Evolutionary conservation across 2,329 filamentous ascomycete species (phyloP), one percentile per base, ranked within the genome.

Genomic region (Fusarium staphyleae): DNA sequence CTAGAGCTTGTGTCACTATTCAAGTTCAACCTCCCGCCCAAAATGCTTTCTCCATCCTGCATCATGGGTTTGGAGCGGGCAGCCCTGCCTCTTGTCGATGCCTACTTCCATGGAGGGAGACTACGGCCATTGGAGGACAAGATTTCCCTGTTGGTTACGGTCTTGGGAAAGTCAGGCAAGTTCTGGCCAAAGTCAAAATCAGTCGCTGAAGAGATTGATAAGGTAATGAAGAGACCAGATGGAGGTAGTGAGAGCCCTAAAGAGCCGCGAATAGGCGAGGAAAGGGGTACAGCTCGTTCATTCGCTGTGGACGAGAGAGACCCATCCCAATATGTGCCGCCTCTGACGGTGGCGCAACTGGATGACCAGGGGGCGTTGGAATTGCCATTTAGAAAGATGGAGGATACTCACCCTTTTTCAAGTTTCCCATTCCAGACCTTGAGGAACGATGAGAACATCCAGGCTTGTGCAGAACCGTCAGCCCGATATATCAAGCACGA

Each of bases 1-100:
- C 36, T 67, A 4, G 52, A 45, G 2, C 39, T 67, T 3, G 34
- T 65, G 11, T 40, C 49, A 13, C 50, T 67, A 8, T 61, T 67
- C 39, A 59, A 54, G 5, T 37, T 41, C 8, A 40, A 43, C 7
- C 29, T 66, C 7, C 36, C 42, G 4, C 50, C 65, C 10, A 49
- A 63, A 28, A 66, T 65, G 10, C 19, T 63, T 16, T 67, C 65
- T 8, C 65, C 65, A 2, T 57, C 65, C 1, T 67, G 63, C 15
- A 49, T 65, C 6, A 35, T 54, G n/a, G 55, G 62, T 4, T 40
- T 67, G 9, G 45, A 55, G 30, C 48, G 40, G 30, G 61, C 52
- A 5, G 43, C 35, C 1, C 16, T 48, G 9, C 47, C 59, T 24
- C 40, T 67, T 18, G 16, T 52, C 2, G 18, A 64, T 39, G 46